Base-by-base conservation (phyloP, 768 basidiomycete species). In the Macrolepiota fuliginosa region DNA sequence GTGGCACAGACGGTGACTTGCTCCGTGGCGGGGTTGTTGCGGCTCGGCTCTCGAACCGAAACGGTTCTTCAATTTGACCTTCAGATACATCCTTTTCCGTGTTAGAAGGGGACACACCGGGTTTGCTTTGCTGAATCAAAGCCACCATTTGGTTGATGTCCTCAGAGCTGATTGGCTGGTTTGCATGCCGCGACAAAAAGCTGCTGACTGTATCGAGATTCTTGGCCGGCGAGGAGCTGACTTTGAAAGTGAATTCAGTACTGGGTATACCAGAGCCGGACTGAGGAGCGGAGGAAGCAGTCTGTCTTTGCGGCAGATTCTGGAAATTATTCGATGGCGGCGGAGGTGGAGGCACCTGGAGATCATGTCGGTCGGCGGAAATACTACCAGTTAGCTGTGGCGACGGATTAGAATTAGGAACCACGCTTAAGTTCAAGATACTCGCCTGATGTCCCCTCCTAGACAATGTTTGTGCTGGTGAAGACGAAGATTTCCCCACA, bases 11-110 rank as follows among this genome's bases (percentile, higher is more conserved):
- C 51, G 72, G 68, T 64, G 80, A 69, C 69, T 72, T 77, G 42
- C 71, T 78, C 15, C 77, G 75, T 22, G 70, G 72, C 13, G 80
- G 79, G 1, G 77, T 75, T 11, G 74, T 69, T 13, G 72, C 73
- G n/a, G 76, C 73, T 42, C 72, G 76, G 45, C 77, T 80, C 3
- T 85, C 81, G 72, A 90, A 90, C 39, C 87, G 83, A 73, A 90
- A 90, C 0, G 85, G 85, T 63, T 83, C 81, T 24, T 74, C 74
- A 64, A 76, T 76, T 58, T 81, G 69, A 22, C 64, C 70, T 76
- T 42, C 4, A 19, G 32, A 1, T 49, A 17, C 35, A 49, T 60
- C 42, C 65, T 55, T 55, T 81, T 79, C 74, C 88, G 69, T 59
- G 83, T 81, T 19, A 84, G 77, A 22, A 74, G 64, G 35, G 70